A percentile compares a stretch with the other conserved stretches of the same genome.
phyloP scores from a whole-genome alignment of 768 basidiomycete species.

The Mycena leptocephala region DNA sequence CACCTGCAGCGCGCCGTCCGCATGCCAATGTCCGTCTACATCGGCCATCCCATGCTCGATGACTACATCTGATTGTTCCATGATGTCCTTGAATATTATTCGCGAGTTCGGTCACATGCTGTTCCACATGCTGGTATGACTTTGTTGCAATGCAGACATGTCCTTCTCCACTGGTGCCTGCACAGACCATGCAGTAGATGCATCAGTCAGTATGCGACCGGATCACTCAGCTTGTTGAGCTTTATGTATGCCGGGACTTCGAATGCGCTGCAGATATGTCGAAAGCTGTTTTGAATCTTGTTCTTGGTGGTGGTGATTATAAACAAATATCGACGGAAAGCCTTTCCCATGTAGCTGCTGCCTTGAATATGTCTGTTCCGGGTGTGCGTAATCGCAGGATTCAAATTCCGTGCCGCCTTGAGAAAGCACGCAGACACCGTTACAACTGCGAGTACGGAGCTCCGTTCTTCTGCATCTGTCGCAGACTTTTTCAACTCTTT shows the following conservation, averaged over 20 bases:
- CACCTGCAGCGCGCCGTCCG: too few relatives aligned
- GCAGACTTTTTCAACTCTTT: neutral
- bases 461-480: neutral
- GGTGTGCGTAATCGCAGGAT: neutral
- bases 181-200: neutral
- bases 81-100: too few relatives aligned
- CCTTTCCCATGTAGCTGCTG: neutral
- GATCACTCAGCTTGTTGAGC: neutral
- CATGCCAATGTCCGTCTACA: too few relatives aligned
- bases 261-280: neutral
- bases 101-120: too few relatives aligned
- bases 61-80: too few relatives aligned
- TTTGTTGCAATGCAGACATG: neutral
- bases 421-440: neutral
- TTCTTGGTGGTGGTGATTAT: neutral
- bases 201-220: neutral
- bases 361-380: neutral
- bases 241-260: neutral
- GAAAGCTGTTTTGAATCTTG: neutral
- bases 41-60: too few relatives aligned
- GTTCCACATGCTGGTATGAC: neutral
- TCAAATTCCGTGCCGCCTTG: neutral
- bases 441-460: neutral
- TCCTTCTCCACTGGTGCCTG: neutral
- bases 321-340: neutral